Conservation (phyloP, 495 filamentous ascomycete species). For the Penicillium dipodomyicola region DNA sequence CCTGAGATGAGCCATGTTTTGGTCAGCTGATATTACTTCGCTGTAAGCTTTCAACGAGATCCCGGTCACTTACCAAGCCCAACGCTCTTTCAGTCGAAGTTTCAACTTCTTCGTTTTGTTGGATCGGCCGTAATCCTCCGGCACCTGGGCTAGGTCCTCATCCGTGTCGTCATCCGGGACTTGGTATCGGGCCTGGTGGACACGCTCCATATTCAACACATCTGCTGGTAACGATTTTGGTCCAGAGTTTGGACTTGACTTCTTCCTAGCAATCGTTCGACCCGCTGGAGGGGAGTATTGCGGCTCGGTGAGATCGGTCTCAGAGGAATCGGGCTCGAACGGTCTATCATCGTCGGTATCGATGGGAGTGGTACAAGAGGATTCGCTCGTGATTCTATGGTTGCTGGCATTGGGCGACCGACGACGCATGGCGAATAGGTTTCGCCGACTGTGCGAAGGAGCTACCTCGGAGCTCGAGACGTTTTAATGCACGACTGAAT, state of each 20-base stretch:
- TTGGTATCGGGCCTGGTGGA: conserved; percentile 15
- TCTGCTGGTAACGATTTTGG: conserved; percentile 7
- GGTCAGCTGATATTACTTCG: conserved; percentile 6
- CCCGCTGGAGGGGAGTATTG: conserved; percentile 7
- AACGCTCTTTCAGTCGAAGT: conserved; percentile 17
- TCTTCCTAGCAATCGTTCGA: conserved; percentile 15
- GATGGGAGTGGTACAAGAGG: conserved; percentile 14
- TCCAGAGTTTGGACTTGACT: conserved; percentile 4
- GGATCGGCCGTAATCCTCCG: conserved; percentile 16
- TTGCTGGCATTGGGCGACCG: conserved; percentile 5
- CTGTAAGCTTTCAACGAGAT: conserved; percentile 5
- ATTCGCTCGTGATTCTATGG: conserved; percentile 16
- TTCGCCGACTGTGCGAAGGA: conserved; percentile 9
- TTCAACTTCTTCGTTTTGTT: conserved; percentile 18
- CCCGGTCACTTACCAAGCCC: conserved; percentile 13
- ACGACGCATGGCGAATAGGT: conserved; percentile 8
- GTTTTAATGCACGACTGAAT: conserved; percentile 12
- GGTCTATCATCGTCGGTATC: conserved; percentile 14
- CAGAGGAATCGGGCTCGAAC: conserved; percentile 16
- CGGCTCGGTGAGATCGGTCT: conserved; percentile 19
- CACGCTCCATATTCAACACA: conserved; percentile 9
- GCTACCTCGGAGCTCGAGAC: conserved; percentile 9
- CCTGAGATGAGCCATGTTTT: background rate
- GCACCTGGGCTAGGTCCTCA: conserved; percentile 15
- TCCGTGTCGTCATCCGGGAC: conserved; percentile 19